These are phyloP conservation scores for Geum urbanum DNA, from an alignment of 306 rosid genomes.

Conservation along the genomic window DNA sequence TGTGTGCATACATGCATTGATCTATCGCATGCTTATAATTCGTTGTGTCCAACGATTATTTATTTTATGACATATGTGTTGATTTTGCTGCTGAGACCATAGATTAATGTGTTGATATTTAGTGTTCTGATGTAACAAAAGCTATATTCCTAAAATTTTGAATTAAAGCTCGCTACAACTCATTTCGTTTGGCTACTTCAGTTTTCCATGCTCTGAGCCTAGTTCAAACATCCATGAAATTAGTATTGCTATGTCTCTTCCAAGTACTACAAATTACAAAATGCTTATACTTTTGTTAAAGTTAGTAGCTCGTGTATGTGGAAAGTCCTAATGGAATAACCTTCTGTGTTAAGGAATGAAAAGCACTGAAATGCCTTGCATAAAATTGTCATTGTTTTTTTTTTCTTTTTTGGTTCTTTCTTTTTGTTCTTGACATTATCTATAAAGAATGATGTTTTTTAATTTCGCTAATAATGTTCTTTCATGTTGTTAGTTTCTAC, in stretches of 20 bases:
- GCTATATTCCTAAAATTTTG: not conserved
- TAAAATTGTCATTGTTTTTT: not conserved
- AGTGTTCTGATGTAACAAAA: not conserved
- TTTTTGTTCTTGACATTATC: not conserved
- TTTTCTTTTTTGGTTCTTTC: no score
- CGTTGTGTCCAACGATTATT: not conserved
- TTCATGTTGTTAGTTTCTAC: slow-evolving; percentile 70
- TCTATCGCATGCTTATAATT: not conserved
- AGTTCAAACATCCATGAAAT: no score
- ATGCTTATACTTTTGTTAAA: no score
- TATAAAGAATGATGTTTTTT: not conserved
- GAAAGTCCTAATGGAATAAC: not conserved
- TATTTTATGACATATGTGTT: not conserved
- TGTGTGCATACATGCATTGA: not conserved
- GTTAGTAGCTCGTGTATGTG: no score
- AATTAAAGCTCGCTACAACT: no score
- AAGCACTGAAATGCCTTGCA: not conserved
- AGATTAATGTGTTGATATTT: not conserved
- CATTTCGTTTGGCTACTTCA: no score
- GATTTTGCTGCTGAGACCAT: not conserved
- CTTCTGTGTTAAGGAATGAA: no score
- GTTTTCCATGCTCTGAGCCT: no score
- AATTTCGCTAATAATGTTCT: slow-evolving; percentile 31
- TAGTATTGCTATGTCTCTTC: no score
- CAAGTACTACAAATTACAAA: no score